Base-by-base conservation (phyloP, 192 early-diverging fungal species). In the Podila clonocystis region DNA sequence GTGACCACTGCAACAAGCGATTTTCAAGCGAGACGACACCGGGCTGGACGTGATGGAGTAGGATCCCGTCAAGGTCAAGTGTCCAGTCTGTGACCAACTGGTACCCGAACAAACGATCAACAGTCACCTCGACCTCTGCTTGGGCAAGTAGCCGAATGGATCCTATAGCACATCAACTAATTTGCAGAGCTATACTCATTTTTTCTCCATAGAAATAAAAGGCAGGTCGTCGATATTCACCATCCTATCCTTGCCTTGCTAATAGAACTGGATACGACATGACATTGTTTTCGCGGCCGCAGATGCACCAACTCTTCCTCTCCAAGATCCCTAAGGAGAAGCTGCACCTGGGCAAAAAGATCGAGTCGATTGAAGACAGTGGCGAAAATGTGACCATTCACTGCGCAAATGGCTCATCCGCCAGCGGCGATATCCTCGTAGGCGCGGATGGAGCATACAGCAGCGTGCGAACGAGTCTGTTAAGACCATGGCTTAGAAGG, bases 381-480 rank as follows among this genome's bases (percentile, higher is more conserved):
- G 62, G 52, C 2, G 50, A 72, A 9, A 28, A 41, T 3, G 70
- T 72, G 0, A 64, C 20, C 29, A 61, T 65, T 26, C 36, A 34
- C 22, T 62, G 50, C 5, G 26, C 36, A 24, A 63, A 72, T 31
- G 70, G 70, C 9, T 28, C 50, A 26, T 52, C 36, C 26, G 62
- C 49, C 36, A 30, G 24, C 34, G 70, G 70, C 15, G 70, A 72
- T 34, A 58, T 72, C 24, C 50, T 72, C 12, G 48, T 72, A 30
- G 70, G 70, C 24, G 70, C 70, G 12, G 70, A 72, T 64, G 70
- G 70, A 12, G 70, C 61, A 13, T 65, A 63, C 50, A 65, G 62
- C 28, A 31, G 24, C 26, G 62, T 72, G 4, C 70, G 70, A 5
- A 60, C 66, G 29, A 61, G 30, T 19, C 30, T 61, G 30, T 61